Evolutionary conservation across 768 basidiomycete species (phyloP).

Genomic region (Trametes punicea): DNA sequence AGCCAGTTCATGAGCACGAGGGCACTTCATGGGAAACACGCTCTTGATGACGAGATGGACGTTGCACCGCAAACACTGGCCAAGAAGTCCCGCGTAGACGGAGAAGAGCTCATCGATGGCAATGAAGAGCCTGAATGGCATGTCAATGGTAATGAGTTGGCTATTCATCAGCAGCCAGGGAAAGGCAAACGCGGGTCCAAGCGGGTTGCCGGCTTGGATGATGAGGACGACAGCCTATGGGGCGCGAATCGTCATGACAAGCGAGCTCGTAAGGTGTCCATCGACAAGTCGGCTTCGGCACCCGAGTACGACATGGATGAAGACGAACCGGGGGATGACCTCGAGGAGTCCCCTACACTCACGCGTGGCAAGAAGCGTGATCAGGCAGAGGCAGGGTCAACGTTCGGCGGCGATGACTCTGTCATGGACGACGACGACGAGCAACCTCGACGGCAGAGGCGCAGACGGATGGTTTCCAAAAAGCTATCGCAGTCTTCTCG

Average conservation of each 20-base stretch:
- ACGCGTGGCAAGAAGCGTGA: conserved; percentile 67
- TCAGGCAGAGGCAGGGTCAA: conserved; percentile 68
- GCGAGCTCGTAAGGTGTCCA: conserved; percentile 52
- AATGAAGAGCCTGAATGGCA: conserved; percentile 46
- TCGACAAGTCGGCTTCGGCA: conserved; percentile 33
- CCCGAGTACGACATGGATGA: conserved; percentile 12
- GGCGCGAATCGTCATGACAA: conserved; percentile 46
- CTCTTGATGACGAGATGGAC: conserved; percentile 43
- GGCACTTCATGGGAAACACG: conserved; percentile 23
- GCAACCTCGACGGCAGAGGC: conserved; percentile 43
- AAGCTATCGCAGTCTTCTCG: conserved; percentile 49
- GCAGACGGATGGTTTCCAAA: conserved; percentile 51
- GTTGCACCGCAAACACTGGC: conserved; percentile 31
- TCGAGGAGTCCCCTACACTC: background rate
- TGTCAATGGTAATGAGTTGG: conserved; percentile 31
- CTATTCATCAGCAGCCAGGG: conserved; percentile 18
- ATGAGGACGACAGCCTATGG: too few relatives aligned
- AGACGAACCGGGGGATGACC: conserved; percentile 1
- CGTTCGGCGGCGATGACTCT: conserved; percentile 62
- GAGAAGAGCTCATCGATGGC: conserved; percentile 44
- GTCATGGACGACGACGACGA: conserved; percentile 34
- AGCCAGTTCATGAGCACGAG: conserved; percentile 1
- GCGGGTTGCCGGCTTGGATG: conserved; percentile 42
- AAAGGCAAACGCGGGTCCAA: conserved; percentile 44
- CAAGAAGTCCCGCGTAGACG: conserved; percentile 55